Percentiles rank a stretch among this genome's conserved stretches.
These are phyloP conservation scores for Henckelia pumila DNA, from an alignment of 257 asterid genomes.

Conservation along the genomic window DNA sequence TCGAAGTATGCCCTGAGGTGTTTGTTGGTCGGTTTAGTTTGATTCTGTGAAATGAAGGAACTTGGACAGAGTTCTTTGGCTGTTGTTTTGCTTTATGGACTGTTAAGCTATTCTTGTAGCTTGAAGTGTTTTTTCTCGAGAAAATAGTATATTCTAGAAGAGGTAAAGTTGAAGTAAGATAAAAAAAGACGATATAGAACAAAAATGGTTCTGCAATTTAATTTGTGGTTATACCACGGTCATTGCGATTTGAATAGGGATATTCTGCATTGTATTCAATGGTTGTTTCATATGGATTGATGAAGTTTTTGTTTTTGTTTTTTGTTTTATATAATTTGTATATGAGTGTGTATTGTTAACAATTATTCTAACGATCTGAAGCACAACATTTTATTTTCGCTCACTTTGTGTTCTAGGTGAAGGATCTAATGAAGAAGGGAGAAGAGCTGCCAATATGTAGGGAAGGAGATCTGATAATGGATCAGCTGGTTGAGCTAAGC, in stretches of 20 bases:
- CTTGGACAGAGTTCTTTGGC: not conserved
- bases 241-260: not conserved
- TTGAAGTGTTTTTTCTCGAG: not conserved
- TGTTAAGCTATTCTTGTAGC: no score
- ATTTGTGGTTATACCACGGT: not conserved
- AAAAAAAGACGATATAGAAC: no score
- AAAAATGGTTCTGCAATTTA: not conserved
- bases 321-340: not conserved
- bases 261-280: not conserved
- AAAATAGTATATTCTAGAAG: no score
- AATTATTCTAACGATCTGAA: not conserved
- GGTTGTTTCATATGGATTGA: no score
- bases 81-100: not conserved
- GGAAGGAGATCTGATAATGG: conserved; percentile 83
- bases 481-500: conserved; percentile 86
- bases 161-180: not conserved
- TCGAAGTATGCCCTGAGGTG: not conserved
- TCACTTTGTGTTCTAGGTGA: conserved; percentile 51
- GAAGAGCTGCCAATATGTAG: conserved; percentile 82
- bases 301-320: not conserved
- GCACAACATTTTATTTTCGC: not conserved
- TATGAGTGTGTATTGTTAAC: not conserved
- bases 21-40: not conserved
- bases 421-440: conserved; percentile 84
- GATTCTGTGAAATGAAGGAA: not conserved